Conservation (phyloP, 805 yeast species). For the Saccharomyces eubayanus region DNA sequence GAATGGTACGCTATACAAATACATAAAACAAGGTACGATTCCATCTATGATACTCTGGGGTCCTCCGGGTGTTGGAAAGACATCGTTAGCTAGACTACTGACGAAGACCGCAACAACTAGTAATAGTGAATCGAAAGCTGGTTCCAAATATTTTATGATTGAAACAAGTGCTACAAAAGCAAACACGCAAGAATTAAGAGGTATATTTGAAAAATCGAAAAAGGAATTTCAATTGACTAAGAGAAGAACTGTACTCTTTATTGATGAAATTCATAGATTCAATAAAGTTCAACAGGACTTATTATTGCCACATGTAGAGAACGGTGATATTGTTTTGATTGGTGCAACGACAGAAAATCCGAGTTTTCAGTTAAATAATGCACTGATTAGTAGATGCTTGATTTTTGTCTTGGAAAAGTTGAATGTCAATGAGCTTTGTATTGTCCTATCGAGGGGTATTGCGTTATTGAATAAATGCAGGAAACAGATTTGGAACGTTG, state of each 20-base stretch:
- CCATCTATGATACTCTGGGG: slow-evolving; percentile 93
- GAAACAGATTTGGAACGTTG: slow-evolving; percentile 37
- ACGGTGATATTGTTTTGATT: slow-evolving; percentile 69
- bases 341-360: slow-evolving; percentile 99
- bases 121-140: slow-evolving; percentile 1
- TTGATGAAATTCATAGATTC: slow-evolving; percentile 90
- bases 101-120: slow-evolving; percentile 21
- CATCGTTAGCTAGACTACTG: slow-evolving; percentile 64
- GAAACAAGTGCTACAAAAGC: slow-evolving; percentile 82
- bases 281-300: slow-evolving; percentile 82
- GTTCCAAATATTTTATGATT: slow-evolving; percentile 40
- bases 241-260: slow-evolving; percentile 61
- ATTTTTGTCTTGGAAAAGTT: slow-evolving; percentile 61
- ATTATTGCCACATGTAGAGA: slow-evolving; percentile 74
- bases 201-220: slow-evolving; percentile 40
- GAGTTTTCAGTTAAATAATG: slow-evolving; percentile 69
- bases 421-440: slow-evolving; percentile 38
- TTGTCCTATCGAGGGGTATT: slow-evolving; percentile 51
- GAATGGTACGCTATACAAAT: slow-evolving; percentile 57
- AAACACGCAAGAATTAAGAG: slow-evolving; percentile 47
- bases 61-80: slow-evolving; percentile 89
- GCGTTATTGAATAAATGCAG: slow-evolving; percentile 52
- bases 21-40: slow-evolving; percentile 49
- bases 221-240: slow-evolving; percentile 35
- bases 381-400: slow-evolving; percentile 76